Conservation (phyloP, 208 protist genomes). For the Acanthamoeba culbertsoni region DNA sequence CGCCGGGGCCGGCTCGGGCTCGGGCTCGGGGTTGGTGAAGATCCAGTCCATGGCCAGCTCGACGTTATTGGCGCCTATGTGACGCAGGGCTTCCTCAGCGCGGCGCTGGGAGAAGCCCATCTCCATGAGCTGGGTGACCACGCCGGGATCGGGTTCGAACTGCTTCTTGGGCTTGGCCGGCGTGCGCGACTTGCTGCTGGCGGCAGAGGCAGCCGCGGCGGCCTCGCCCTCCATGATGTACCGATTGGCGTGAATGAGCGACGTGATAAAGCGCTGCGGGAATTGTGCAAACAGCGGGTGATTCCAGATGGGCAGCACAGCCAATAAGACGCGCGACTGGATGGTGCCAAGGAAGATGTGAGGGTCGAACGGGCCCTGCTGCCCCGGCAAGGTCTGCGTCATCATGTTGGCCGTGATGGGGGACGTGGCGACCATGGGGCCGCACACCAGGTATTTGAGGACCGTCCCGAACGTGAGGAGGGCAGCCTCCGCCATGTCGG, state of each 20-base stretch:
- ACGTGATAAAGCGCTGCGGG: slow-evolving; percentile 54
- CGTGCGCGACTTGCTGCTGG: neutral
- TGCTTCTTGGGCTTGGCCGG: slow-evolving; percentile 35
- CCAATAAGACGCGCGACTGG: neutral
- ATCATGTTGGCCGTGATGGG: slow-evolving; percentile 24
- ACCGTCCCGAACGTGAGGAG: slow-evolving; percentile 53
- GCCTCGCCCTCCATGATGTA: slow-evolving; percentile 38
- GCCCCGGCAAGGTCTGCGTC: slow-evolving; percentile 28
- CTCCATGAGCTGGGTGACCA: slow-evolving; percentile 40
- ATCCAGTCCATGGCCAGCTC: slow-evolving; percentile 53
- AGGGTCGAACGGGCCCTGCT: slow-evolving; percentile 45
- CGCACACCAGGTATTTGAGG: slow-evolving; percentile 33
- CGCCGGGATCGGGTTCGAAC: slow-evolving; percentile 9
- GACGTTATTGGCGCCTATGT: slow-evolving; percentile 31
- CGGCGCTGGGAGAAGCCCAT: slow-evolving; percentile 40
- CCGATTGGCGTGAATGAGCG: slow-evolving; percentile 30
- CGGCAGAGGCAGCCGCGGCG: neutral
- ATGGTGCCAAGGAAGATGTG: slow-evolving; percentile 28
- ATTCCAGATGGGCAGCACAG: slow-evolving; percentile 53
- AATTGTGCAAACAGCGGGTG: slow-evolving; percentile 18
- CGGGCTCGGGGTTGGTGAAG: slow-evolving; percentile 43
- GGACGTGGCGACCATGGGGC: slow-evolving; percentile 7
- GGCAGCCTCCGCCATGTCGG: neutral
- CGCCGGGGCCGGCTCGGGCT: neutral
- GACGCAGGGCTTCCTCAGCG: slow-evolving; percentile 44